These are phyloP conservation scores for Capronia epimyces DNA, from an alignment of 2,329 filamentous ascomycete genomes.

Conservation along the genomic window DNA sequence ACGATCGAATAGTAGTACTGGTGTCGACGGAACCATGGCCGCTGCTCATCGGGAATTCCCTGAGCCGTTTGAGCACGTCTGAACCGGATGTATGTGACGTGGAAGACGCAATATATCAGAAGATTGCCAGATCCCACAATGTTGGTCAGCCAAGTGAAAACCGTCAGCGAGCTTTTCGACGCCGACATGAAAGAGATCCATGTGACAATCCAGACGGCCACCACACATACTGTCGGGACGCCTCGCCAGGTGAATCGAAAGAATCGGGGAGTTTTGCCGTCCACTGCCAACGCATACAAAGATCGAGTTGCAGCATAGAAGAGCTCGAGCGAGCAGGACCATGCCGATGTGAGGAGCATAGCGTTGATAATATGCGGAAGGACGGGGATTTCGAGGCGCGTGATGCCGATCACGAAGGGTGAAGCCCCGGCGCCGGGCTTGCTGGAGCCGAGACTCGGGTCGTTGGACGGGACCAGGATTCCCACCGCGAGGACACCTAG, in stretches of 20 bases:
- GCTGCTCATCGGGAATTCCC: slow-evolving; percentile 2
- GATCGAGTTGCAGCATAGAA: slow-evolving; percentile 51
- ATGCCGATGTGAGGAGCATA: slow-evolving; percentile 50
- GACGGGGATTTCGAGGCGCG: slow-evolving; percentile 48
- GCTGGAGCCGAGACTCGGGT: slow-evolving; percentile 53
- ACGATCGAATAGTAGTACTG: slow-evolving; percentile 4
- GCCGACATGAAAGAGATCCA: slow-evolving; percentile 27
- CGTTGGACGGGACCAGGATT: slow-evolving; percentile 62
- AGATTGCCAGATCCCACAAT: slow-evolving; percentile 5
- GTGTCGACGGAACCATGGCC: slow-evolving; percentile 5
- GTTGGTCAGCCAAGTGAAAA: slow-evolving; percentile 22
- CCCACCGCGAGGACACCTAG: slow-evolving; percentile 65
- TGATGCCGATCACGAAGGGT: slow-evolving; percentile 60
- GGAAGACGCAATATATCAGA: slow-evolving; percentile 3
- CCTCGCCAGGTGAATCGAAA: slow-evolving; percentile 2
- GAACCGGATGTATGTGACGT: slow-evolving; percentile 6
- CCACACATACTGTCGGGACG: slow-evolving; percentile 1
- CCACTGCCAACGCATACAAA: slow-evolving; percentile 50
- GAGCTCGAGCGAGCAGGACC: slow-evolving; percentile 54
- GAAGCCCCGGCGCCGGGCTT: slow-evolving; percentile 48
- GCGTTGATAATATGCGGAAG: slow-evolving; percentile 57
- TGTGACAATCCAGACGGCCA: slow-evolving; percentile 7
- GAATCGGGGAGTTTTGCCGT: slow-evolving; percentile 49
- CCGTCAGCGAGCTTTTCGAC: slow-evolving; percentile 31
- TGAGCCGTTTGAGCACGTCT: slow-evolving; percentile 4